Evolutionary conservation across 768 basidiomycete genomes (phyloP), one percentile per base, ranked within the genome.

Genomic region (Boletellus emodensis): DNA sequence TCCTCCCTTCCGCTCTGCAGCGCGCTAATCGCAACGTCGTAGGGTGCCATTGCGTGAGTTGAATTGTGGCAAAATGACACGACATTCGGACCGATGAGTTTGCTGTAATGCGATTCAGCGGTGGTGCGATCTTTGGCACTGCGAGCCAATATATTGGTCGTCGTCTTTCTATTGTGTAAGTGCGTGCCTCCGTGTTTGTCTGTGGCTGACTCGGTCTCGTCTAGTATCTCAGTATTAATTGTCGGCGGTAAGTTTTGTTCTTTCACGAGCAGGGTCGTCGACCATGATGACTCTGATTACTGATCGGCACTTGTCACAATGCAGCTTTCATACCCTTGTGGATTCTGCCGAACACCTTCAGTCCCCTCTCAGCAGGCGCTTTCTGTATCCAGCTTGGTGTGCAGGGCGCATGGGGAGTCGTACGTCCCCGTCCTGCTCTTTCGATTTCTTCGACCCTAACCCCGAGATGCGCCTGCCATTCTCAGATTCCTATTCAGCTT

Each of bases 381-480:
- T 95, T 95, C 71, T 91, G 79, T 57, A 70, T 92, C 30, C 90
- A 94, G 59, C 81, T 90, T 55, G 89, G 89, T 45, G 89, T 94
- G 2, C 92, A 95, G 63, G 91, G 90, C 4, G 91, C 90, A 30
- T 92, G 89, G 88, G 90, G 89, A 65, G 83, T 90, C 7, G 87
- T 90, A 63, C 58, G 85, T 75, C 12, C 18, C 28, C 43, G 22
- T 3, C 13, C n/a, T n/a, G n/a, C 11, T 35, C 33, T 1, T 2
- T 15, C 12, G 6, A 6, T 24, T 24, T 24, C 24, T 24, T 18
- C 17, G 3, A 34, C 22, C 39, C 2, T 43, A 17, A 53, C 24
- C 20, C 11, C 3, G 13, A 37, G 11, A n/a, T n/a, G n/a, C n/a
- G n/a, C n/a, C n/a, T n/a, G n/a, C n/a, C 17, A n/a, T 24, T 4